Base-by-base conservation (phyloP, 192 early-diverging fungal genomes). In the Linnemannia elongata region DNA sequence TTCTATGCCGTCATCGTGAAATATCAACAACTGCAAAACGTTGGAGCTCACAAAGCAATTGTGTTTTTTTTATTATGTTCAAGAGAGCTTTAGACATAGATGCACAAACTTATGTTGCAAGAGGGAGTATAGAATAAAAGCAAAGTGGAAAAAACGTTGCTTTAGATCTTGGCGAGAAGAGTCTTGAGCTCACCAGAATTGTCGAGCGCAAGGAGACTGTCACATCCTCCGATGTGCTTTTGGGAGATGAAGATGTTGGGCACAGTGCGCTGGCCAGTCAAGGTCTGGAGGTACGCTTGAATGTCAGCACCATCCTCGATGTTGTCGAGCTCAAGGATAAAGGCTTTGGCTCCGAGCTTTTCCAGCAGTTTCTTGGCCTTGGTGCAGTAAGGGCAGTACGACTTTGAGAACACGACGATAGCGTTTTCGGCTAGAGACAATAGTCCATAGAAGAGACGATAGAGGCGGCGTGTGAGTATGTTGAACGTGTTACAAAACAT, bases 351-450 rank as follows among this genome's bases (percentile, higher is more conserved):
- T 6, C 85, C 81, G 12, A 83, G 78, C 18, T 82, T 30, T 2
- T 75, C 82, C 36, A 96, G 82, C 12, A 89, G 77, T 2, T 57
- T 42, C 89, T 94, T 93, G 68, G 94, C 91, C 41, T 78, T 89
- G 41, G 72, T 70, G 87, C 94, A 95, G 86, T 93, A 96, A 69
- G 94, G 94, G 89, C 94, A 96, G 72, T 91, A 91, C 9, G 91
- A 89, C 88, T 95, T 98, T 85, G 95, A 95, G 90, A 97, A 97
- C 60, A 97, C 93, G 82, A 89, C 89, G 63, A 93, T 88, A 35
- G 63, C 87, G 86, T 94, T 90, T 15, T 20, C 35, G 33, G 75
- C 85, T 87, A 76, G 4, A 4, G 38, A 38, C 4, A 38, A 6
- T 35, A 6, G 76, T 69, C 41, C 72, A 2, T 66, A 27, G 1